A percentile compares a stretch with the other conserved stretches of the same genome.
Evolutionary conservation across 176 grass and related monocot genomes (phyloP).

Genomic region (Hsuehochloa calcarea): DNA sequence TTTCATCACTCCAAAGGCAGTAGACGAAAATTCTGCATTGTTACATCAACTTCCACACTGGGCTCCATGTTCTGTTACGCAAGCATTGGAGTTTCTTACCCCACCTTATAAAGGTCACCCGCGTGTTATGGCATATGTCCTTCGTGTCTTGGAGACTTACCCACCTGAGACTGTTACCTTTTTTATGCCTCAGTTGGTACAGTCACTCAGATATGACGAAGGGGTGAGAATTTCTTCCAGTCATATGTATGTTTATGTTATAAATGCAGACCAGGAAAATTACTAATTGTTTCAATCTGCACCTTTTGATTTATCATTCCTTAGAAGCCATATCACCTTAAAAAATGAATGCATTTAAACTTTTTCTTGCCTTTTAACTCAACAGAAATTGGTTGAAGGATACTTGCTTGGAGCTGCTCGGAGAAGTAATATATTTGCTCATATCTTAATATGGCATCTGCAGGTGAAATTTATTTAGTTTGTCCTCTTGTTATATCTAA

Average conservation of each 20-base stretch:
- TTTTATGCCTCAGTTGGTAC: constrained; percentile 98
- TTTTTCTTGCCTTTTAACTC: constrained; percentile 32
- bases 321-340: constrained; percentile 21
- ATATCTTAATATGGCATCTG: constrained; percentile 99
- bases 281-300: constrained; percentile 11
- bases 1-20: constrained; percentile 96
- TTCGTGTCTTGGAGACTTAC: constrained; percentile 98
- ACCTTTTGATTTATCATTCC: constrained; percentile 31
- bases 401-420: constrained; percentile 95
- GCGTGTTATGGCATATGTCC: constrained; percentile 96
- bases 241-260: constrained; percentile 26
- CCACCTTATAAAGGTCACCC: constrained; percentile 96
- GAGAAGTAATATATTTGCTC: constrained; percentile 98
- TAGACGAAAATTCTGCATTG: constrained; percentile 87
- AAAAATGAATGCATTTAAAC: neutral
- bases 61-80: constrained; percentile 94
- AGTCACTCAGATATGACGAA: constrained; percentile 97
- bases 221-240: constrained; percentile 59
- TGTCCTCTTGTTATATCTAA: constrained; percentile 6
- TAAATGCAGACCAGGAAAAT: neutral
- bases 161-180: constrained; percentile 92
- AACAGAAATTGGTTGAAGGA: constrained; percentile 96
- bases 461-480: constrained; percentile 62
- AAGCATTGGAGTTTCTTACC: constrained; percentile 93
- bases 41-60: constrained; percentile 96